A percentile compares a stretch with the other conserved stretches of the same genome.
Conservation (phyloP, 345 rosid genomes). For the Rhizophora mangle region DNA sequence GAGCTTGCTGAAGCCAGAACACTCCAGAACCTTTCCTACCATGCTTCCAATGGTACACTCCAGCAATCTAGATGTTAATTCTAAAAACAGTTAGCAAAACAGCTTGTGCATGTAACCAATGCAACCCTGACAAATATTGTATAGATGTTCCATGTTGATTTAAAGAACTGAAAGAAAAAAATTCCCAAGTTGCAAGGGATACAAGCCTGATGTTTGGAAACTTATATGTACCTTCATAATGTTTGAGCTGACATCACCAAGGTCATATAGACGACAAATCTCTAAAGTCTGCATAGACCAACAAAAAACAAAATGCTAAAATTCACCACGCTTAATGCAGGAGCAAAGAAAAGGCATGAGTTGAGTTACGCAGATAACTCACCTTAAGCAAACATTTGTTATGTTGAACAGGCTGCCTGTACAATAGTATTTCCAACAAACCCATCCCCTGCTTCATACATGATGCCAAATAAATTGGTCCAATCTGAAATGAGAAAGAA, state of each 20-base stretch:
- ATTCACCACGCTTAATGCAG: neutral
- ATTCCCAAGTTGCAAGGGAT: too few relatives aligned
- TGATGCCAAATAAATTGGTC: slow-evolving; percentile 82
- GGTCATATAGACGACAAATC: slow-evolving; percentile 84
- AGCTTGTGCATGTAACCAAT: neutral
- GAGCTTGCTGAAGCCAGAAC: slow-evolving; percentile 95
- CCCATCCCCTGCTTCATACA: slow-evolving; percentile 87
- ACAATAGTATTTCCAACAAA: slow-evolving; percentile 66
- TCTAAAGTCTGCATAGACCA: slow-evolving; percentile 64
- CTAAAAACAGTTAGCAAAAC: neutral
- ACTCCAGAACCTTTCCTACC: slow-evolving; percentile 84
- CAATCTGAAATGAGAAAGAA: slow-evolving; percentile 52
- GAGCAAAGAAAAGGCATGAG: neutral
- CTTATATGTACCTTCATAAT: slow-evolving; percentile 71
- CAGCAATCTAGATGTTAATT: slow-evolving; percentile 57
- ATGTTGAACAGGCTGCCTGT: slow-evolving; percentile 69
- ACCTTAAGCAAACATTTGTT: slow-evolving; percentile 75
- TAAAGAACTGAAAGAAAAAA: neutral
- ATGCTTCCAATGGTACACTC: slow-evolving; percentile 94
- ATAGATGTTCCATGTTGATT: neutral
- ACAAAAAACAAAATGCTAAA: slow-evolving; percentile 15
- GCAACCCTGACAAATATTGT: neutral
- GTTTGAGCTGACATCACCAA: slow-evolving; percentile 54
- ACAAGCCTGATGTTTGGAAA: neutral
- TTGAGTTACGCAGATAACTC: slow-evolving; percentile 8